Evolutionary conservation across 177 flowering plant genomes (phyloP).

Genomic region (Telopea speciosissima): DNA sequence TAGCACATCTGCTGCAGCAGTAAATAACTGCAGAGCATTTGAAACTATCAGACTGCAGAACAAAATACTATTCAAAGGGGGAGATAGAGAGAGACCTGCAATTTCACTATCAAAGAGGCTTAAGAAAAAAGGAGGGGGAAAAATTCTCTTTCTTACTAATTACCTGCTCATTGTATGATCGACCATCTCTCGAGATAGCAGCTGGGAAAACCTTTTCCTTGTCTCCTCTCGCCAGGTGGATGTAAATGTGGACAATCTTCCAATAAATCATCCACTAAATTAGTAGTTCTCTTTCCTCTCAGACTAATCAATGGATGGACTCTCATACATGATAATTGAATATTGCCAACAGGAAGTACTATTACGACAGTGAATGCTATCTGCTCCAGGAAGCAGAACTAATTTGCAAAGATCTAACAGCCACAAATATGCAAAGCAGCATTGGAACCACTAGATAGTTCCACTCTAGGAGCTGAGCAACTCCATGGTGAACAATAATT

Average conservation of each 20-base stretch:
- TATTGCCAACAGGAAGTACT: too few relatives aligned
- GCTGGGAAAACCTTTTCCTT: conserved; percentile 64
- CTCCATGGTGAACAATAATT: not conserved
- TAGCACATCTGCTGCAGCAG: conserved; percentile 82
- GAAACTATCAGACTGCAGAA: conserved; percentile 10
- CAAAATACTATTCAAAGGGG: not conserved
- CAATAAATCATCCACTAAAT: conserved; percentile 14
- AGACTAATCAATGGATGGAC: not conserved
- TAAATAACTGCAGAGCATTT: conserved; percentile 55
- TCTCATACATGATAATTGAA: not conserved
- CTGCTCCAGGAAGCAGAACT: not conserved
- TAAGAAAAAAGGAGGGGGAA: too few relatives aligned
- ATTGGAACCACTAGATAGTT: not conserved
- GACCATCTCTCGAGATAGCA: conserved; percentile 93
- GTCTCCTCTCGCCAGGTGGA: conserved; percentile 91
- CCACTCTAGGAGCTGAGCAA: not conserved
- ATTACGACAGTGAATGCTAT: not conserved
- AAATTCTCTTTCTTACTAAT: not conserved
- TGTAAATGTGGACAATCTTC: conserved; percentile 89
- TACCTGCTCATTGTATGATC: conserved; percentile 98
- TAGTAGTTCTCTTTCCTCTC: not conserved
- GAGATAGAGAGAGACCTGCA: too few relatives aligned
- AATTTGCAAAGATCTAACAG: not conserved
- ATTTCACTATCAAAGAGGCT: too few relatives aligned
- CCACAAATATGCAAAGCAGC: too few relatives aligned